Conservation (phyloP, 1,139 yeast genomes). For the Yamadazyma aaseri region DNA sequence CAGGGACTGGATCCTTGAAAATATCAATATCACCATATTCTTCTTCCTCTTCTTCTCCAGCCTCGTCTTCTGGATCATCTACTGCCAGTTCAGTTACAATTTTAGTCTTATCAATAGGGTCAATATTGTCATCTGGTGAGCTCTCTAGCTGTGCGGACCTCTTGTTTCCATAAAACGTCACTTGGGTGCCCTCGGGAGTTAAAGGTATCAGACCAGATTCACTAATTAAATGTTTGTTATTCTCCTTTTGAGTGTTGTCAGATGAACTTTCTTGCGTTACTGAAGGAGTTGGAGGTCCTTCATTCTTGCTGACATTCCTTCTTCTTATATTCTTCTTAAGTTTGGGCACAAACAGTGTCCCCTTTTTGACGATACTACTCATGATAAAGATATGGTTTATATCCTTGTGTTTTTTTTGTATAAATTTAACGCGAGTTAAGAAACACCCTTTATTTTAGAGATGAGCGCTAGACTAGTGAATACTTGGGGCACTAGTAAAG, state of each 20-base stretch:
- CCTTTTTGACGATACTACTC: constrained; percentile 52
- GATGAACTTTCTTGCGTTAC: constrained; percentile 2
- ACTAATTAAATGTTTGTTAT: no score
- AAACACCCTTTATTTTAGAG: neutral
- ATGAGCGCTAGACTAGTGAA: constrained; percentile 9
- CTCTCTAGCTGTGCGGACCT: constrained; percentile 7
- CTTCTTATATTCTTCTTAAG: constrained; percentile 29
- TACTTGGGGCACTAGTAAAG: constrained; percentile 10
- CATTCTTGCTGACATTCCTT: constrained; percentile 11
- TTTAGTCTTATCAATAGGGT: constrained; percentile 29
- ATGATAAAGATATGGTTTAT: no score
- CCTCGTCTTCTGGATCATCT: constrained; percentile 15
- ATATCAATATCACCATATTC: constrained; percentile 33
- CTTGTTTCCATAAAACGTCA: constrained; percentile 6
- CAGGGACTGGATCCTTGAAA: constrained; percentile 27
- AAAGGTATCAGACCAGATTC: no score
- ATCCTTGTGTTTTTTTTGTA: no score
- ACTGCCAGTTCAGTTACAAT: constrained; percentile 9
- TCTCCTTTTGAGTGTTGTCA: no score
- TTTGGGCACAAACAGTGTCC: constrained; percentile 41
- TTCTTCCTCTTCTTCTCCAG: constrained; percentile 21
- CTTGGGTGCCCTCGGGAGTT: constrained; percentile 11
- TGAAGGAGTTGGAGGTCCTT: constrained; percentile 2
- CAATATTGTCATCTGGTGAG: constrained; percentile 24
- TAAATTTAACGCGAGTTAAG: no score